phyloP scores from a whole-genome alignment of 2,329 filamentous ascomycete genomes.

The Colletotrichum sp. region DNA sequence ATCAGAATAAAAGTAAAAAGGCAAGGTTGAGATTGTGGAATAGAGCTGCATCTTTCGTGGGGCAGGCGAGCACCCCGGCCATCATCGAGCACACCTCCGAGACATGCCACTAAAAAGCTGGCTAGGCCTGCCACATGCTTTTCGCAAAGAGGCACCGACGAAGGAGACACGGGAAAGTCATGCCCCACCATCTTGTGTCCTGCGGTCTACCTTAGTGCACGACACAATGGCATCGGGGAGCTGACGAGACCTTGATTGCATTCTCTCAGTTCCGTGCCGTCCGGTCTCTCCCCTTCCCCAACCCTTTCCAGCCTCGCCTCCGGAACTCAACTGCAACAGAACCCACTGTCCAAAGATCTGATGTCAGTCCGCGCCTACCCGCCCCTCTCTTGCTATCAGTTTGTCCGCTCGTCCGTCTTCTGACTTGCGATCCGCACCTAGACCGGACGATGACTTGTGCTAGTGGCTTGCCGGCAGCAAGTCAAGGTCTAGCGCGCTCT shows the following conservation, averaged over 20 bases:
- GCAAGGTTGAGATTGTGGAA: not conserved
- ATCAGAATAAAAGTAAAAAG: not conserved
- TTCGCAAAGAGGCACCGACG: not conserved
- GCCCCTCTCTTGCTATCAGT: not conserved
- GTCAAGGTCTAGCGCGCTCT: not conserved
- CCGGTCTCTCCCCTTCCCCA: not conserved
- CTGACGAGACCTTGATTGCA: not conserved
- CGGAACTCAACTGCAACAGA: not conserved
- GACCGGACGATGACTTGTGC: conserved; percentile 11
- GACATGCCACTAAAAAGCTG: not conserved
- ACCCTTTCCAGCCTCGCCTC: not conserved
- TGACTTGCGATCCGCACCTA: not conserved
- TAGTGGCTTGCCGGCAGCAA: not conserved
- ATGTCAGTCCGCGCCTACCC: not conserved
- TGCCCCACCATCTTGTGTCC: not conserved
- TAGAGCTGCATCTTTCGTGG: not conserved
- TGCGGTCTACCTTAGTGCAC: no score
- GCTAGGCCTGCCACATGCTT: conserved; percentile 11
- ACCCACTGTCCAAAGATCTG: not conserved
- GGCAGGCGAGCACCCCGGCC: not conserved
- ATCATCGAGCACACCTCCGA: not conserved
- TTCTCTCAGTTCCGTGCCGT: not conserved
- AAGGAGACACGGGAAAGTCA: not conserved
- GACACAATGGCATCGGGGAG: not conserved
- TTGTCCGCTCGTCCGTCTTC: not conserved